A percentile compares a stretch with the other conserved stretches of the same genome.
Evolutionary conservation across 371 early-diverging fungal genomes (phyloP).

Genomic region (Quaeritorhiza haematococci): DNA sequence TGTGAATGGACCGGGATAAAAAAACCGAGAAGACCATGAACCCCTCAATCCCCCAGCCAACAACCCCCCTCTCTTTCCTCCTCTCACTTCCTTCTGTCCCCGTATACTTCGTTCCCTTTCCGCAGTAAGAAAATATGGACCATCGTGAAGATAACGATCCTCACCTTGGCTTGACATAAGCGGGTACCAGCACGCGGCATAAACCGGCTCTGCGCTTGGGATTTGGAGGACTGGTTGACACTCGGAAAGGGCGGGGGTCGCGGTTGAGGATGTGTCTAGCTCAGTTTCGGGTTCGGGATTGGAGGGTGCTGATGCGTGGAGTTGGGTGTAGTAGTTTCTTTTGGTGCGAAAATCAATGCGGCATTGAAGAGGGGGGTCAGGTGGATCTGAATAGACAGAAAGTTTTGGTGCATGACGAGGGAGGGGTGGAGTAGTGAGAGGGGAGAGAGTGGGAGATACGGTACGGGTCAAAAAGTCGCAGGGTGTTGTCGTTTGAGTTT

Average conservation of each 20-base stretch:
- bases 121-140: no score
- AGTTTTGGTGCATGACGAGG: constrained; percentile 31
- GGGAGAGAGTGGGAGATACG: no score
- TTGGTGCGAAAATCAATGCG: constrained; percentile 15
- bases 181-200: constrained; percentile 67
- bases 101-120: no score
- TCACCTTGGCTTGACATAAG: constrained; percentile 56
- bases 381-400: neutral
- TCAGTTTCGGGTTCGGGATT: constrained; percentile 14
- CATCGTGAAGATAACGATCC: neutral
- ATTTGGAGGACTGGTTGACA: constrained; percentile 37
- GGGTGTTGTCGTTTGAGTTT: constrained; percentile 54
- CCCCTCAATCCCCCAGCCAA: no score
- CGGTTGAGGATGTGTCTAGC: no score
- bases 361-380: no score
- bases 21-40: no score
- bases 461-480: constrained; percentile 58
- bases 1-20: no score
- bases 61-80: no score
- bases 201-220: constrained; percentile 53
- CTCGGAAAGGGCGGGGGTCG: no score
- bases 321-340: constrained; percentile 19
- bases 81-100: no score
- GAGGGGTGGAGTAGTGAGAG: no score
- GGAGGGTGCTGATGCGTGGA: neutral